Conservation (phyloP, 495 filamentous ascomycete species). For the Haplographium delicatum region DNA sequence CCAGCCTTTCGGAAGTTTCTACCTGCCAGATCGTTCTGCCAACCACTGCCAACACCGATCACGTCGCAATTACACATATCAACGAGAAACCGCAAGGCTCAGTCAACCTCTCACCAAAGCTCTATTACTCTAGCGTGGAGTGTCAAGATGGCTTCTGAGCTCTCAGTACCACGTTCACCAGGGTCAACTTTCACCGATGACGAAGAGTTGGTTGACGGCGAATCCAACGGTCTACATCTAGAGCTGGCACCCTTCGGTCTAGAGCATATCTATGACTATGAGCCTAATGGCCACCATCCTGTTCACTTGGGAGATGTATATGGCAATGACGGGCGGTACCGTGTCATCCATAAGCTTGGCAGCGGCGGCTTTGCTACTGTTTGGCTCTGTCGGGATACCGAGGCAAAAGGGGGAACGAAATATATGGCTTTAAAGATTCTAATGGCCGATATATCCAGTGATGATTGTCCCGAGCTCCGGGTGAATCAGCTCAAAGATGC, state of each 20-base stretch:
- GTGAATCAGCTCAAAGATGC: background rate
- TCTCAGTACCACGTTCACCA: background rate
- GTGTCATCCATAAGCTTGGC: conserved; percentile 38
- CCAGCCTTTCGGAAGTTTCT: background rate
- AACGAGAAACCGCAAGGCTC: background rate
- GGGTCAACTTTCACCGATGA: background rate
- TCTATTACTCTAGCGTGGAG: background rate
- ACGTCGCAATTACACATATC: background rate
- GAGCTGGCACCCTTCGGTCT: background rate
- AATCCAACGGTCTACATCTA: too few species aligned
- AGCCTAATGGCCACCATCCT: conserved; percentile 37
- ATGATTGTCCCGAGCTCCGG: background rate
- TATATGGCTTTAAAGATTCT: conserved; percentile 28
- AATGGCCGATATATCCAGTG: conserved; percentile 12
- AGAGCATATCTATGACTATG: background rate
- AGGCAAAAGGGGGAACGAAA: background rate
- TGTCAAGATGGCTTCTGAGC: background rate
- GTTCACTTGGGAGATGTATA: conserved; percentile 30
- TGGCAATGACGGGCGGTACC: conserved; percentile 28
- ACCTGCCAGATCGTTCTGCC: background rate
- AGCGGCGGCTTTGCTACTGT: conserved; percentile 37
- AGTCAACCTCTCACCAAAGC: background rate
- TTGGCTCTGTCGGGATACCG: conserved; percentile 36
- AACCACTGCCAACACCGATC: background rate
- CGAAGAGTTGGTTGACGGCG: too few species aligned